These are phyloP conservation scores for Monilinia fructigena DNA, from an alignment of 2,329 filamentous ascomycete species.

Conservation along the genomic window DNA sequence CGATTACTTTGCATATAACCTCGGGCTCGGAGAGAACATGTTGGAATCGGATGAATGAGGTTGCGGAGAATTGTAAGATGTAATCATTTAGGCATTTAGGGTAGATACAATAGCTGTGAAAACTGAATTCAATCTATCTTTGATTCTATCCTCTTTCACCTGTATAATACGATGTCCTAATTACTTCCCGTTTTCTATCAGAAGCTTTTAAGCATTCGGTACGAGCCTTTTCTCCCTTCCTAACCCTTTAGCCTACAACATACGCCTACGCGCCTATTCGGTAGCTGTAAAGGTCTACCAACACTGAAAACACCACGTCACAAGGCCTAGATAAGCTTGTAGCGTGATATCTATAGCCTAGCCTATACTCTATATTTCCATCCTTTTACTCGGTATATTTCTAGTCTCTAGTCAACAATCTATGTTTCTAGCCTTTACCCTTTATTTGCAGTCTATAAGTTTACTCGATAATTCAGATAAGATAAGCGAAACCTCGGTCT, in stretches of 20 bases:
- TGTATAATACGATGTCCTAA: too few relatives aligned
- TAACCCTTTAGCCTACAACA: background rate
- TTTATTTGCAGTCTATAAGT: too few relatives aligned
- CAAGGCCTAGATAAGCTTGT: background rate
- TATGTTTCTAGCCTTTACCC: too few relatives aligned
- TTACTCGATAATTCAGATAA: slow-evolving; percentile 11
- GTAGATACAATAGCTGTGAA: too few relatives aligned
- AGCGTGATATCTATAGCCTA: too few relatives aligned
- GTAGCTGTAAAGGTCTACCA: background rate
- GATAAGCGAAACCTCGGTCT: slow-evolving; percentile 23
- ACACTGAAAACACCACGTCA: slow-evolving; percentile 11
- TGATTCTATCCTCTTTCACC: too few relatives aligned
- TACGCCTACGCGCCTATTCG: background rate
- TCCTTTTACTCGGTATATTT: too few relatives aligned
- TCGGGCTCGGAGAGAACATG: background rate
- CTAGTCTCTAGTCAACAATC: too few relatives aligned
- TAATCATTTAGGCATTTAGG: background rate
- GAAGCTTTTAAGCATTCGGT: too few relatives aligned
- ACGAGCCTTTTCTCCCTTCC: background rate
- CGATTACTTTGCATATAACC: slow-evolving; percentile 22
- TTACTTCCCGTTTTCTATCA: too few relatives aligned
- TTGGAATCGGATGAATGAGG: background rate
- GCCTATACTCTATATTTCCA: too few relatives aligned
- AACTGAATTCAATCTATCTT: too few relatives aligned
- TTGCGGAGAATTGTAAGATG: background rate